Conservation (phyloP, 345 rosid genomes). For the Brassica rapa region DNA sequence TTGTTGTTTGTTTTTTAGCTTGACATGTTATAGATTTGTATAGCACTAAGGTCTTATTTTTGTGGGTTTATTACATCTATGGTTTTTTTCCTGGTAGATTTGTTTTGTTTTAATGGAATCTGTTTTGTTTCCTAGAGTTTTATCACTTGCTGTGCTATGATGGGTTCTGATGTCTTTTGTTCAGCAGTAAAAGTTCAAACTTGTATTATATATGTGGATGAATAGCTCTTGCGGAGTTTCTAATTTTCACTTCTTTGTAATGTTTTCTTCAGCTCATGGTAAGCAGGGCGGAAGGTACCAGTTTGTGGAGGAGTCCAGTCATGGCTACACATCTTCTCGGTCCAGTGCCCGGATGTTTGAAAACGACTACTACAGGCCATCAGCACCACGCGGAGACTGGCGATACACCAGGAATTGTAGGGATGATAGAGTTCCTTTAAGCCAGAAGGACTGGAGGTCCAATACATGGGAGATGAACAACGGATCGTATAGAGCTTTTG, state of each 20-base stretch:
- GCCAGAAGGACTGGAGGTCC: conserved; percentile 73
- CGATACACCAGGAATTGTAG: conserved; percentile 62
- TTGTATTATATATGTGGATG: conserved; percentile 1
- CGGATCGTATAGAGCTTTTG: conserved; percentile 55
- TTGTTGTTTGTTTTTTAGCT: not conserved
- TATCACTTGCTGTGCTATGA: conserved; percentile 2
- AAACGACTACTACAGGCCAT: conserved; percentile 55
- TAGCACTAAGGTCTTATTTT: not conserved
- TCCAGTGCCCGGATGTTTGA: conserved; percentile 61
- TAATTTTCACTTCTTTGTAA: conserved; percentile 34
- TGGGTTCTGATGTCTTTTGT: not conserved
- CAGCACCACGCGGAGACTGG: conserved; percentile 64
- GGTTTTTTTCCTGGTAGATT: conserved; percentile 5
- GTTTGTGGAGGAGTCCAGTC: conserved; percentile 66
- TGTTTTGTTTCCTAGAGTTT: not conserved
- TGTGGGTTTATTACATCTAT: not conserved
- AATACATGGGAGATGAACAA: conserved; percentile 69
- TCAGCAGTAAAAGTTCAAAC: too few species aligned
- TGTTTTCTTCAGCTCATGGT: conserved; percentile 71
- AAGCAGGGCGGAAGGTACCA: conserved; percentile 84
- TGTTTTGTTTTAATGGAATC: not conserved
- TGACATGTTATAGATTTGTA: conserved; percentile 23
- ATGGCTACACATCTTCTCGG: conserved; percentile 58
- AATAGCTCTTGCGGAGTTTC: conserved; percentile 21
- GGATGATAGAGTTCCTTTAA: conserved; percentile 64